Conservation (phyloP, 495 filamentous ascomycete species). For the Aspergillus incahuasiensis region DNA sequence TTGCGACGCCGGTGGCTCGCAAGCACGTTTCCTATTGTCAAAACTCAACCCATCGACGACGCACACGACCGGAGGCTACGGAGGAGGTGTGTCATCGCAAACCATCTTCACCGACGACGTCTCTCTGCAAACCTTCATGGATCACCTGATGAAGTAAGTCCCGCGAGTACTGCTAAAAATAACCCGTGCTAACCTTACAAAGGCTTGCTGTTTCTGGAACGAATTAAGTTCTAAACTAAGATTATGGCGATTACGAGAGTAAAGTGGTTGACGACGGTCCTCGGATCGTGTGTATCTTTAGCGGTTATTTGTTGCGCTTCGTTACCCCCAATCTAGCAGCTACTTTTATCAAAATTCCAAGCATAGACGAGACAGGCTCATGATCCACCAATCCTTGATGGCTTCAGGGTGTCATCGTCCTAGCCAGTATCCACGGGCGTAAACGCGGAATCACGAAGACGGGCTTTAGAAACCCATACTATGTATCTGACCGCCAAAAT, state of each 20-base stretch:
- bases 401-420: background rate
- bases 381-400: background rate
- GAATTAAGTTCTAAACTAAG: slow-evolving; percentile 39
- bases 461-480: too few species aligned
- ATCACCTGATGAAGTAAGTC: slow-evolving; percentile 96
- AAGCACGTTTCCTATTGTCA: slow-evolving; percentile 93
- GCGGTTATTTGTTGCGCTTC: slow-evolving; percentile 35
- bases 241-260: slow-evolving; percentile 31
- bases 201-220: slow-evolving; percentile 63
- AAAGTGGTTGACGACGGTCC: slow-evolving; percentile 33
- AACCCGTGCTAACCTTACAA: slow-evolving; percentile 27
- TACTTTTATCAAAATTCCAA: slow-evolving; percentile 30
- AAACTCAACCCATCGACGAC: slow-evolving; percentile 98
- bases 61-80: slow-evolving; percentile 90
- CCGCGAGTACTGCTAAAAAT: background rate
- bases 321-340: slow-evolving; percentile 35
- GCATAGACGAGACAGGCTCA: slow-evolving; percentile 11
- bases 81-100: slow-evolving; percentile 86
- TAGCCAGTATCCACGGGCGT: too few species aligned
- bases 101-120: slow-evolving; percentile 99
- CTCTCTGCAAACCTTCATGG: slow-evolving; percentile 98
- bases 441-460: background rate
- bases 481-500: too few species aligned
- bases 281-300: slow-evolving; percentile 48
- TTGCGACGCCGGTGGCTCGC: slow-evolving; percentile 95